Conservation (phyloP, 139 green algal species). For the Diplosphaera chodatii region DNA sequence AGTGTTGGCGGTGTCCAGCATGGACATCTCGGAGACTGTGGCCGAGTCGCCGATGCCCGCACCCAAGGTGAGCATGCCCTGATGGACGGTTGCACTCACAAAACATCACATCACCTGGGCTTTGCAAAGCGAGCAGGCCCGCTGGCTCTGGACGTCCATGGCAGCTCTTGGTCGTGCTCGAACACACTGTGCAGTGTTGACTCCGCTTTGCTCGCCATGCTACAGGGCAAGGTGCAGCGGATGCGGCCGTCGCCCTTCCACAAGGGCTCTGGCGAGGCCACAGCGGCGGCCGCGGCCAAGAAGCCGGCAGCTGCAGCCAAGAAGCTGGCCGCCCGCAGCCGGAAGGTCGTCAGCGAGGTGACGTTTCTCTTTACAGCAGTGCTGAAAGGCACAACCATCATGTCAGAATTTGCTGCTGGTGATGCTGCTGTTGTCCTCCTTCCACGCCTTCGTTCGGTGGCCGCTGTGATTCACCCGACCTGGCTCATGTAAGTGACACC, state of each 20-base stretch:
- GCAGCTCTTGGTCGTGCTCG: too few species aligned
- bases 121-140: too few species aligned
- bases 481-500: too few species aligned
- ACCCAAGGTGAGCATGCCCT: not conserved
- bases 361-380: not conserved
- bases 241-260: constrained; percentile 50
- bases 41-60: not conserved
- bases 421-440: too few species aligned
- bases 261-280: constrained; percentile 31
- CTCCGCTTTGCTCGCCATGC: not conserved
- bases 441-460: too few species aligned
- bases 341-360: not conserved
- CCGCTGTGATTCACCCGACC: too few species aligned
- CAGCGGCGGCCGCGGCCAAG: not conserved
- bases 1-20: not conserved
- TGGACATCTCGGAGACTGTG: not conserved
- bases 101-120: too few species aligned
- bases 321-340: not conserved
- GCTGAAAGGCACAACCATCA: too few species aligned
- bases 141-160: too few species aligned
- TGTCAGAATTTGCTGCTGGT: not conserved
- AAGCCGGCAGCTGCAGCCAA: not conserved
- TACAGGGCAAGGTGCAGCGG: constrained; percentile 37
- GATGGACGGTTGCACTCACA: not conserved
- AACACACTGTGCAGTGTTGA: not conserved